Conservation (phyloP, 441 rosid species). For the Gossypium armourianum region DNA sequence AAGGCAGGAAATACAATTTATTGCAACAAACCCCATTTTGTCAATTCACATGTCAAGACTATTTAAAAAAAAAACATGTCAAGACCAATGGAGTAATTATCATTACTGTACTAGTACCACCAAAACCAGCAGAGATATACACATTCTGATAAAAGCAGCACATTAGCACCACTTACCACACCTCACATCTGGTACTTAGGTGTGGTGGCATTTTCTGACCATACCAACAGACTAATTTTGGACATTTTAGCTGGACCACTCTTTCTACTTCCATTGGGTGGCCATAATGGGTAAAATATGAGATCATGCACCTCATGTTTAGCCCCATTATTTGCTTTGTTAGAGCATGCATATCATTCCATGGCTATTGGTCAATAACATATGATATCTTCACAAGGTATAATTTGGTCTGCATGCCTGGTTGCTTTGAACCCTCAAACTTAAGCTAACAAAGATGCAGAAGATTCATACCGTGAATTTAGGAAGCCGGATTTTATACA, state of each 20-base stretch:
- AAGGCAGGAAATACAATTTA: constrained; percentile 12
- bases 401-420: neutral
- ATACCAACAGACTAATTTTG: constrained; percentile 3
- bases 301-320: neutral
- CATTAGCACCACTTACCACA: neutral
- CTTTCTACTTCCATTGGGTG: neutral
- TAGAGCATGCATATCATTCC: neutral
- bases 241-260: neutral
- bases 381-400: neutral
- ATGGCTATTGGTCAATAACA: neutral
- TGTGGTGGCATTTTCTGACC: neutral
- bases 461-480: constrained; percentile 63
- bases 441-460: neutral
- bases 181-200: neutral
- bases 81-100: neutral
- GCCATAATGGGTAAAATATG: neutral
- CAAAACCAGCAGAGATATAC: neutral
- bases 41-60: neutral
- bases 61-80: neutral
- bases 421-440: neutral
- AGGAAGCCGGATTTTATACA: constrained; percentile 85
- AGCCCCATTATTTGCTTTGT: neutral
- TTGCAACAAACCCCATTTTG: neutral
- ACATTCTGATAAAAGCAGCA: neutral
- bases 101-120: neutral